These are phyloP conservation scores for Kwoniella newhampshirensis DNA, from an alignment of 768 basidiomycete genomes.

Conservation along the genomic window DNA sequence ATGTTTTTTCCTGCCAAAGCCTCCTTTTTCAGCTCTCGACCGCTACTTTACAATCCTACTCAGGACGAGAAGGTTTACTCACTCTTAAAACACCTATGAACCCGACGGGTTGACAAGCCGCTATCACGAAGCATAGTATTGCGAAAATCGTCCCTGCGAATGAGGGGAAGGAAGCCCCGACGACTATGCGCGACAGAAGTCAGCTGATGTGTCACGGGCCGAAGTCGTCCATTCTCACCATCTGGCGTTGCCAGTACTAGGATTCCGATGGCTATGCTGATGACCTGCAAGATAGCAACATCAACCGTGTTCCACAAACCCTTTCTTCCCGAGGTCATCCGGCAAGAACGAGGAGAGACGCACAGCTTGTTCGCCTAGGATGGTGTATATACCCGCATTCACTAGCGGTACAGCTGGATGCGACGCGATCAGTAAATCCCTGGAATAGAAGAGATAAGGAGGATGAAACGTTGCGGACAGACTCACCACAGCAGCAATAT, in stretches of 20 bases:
- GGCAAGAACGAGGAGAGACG: slow-evolving; percentile 11
- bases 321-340: no score
- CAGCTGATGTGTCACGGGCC: neutral
- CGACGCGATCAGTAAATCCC: no score
- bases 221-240: slow-evolving; percentile 12
- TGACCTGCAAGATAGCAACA: slow-evolving; percentile 18
- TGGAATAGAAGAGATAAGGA: no score
- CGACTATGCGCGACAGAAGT: slow-evolving; percentile 59
- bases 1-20: slow-evolving; percentile 52
- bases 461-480: neutral
- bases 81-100: slow-evolving; percentile 81
- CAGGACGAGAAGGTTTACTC: slow-evolving; percentile 30
- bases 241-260: slow-evolving; percentile 42
- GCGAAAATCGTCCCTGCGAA: slow-evolving; percentile 74
- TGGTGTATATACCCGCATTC: slow-evolving; percentile 84
- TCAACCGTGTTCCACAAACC: no score
- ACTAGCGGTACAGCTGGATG: slow-evolving; percentile 73
- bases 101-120: slow-evolving; percentile 74
- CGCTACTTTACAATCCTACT: neutral
- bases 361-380: slow-evolving; percentile 73
- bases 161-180: slow-evolving; percentile 78
- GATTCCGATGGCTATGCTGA: slow-evolving; percentile 44
- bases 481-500: slow-evolving; percentile 69
- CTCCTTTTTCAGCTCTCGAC: no score
- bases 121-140: slow-evolving; percentile 71